phyloP scores from a whole-genome alignment of 2,329 filamentous ascomycete species.

The Zymoseptoria ardabiliae region DNA sequence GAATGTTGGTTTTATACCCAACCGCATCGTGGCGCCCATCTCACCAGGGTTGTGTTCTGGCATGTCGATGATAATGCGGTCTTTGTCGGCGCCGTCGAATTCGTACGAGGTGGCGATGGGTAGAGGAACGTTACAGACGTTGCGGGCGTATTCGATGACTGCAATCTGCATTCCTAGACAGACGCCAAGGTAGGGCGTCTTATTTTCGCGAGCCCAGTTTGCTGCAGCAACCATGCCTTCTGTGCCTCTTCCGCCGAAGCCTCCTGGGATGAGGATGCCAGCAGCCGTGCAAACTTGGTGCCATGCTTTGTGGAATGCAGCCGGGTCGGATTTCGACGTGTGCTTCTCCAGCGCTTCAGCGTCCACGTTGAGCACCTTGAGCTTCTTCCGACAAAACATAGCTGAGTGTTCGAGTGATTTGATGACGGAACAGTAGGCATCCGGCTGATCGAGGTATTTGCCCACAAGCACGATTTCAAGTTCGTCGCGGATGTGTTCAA shows the following conservation, averaged over 20 bases:
- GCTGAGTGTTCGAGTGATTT: constrained; percentile 87
- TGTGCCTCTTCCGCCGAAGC: constrained; percentile 73
- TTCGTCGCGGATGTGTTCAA: constrained; percentile 58
- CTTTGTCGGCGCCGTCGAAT: constrained; percentile 51
- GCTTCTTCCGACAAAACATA: constrained; percentile 74
- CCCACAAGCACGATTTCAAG: constrained; percentile 83
- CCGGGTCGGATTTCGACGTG: constrained; percentile 55
- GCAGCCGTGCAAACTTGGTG: constrained; percentile 64
- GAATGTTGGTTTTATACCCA: constrained; percentile 64
- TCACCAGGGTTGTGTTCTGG: constrained; percentile 73
- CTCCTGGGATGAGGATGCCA: constrained; percentile 63
- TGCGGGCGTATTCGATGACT: constrained; percentile 79
- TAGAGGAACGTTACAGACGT: constrained; percentile 56
- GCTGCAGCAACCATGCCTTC: constrained; percentile 85
- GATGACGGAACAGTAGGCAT: constrained; percentile 76
- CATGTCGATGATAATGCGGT: constrained; percentile 83
- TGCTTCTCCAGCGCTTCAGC: constrained; percentile 71
- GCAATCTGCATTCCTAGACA: constrained; percentile 91
- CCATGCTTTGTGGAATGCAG: constrained; percentile 74
- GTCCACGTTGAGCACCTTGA: constrained; percentile 79
- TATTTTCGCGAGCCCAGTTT: constrained; percentile 78
- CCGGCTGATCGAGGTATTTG: constrained; percentile 79
- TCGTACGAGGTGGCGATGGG: constrained; percentile 50
- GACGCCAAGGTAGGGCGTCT: constrained; percentile 77
- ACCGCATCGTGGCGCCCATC: constrained; percentile 79